Percentiles rank a stretch among this genome's conserved stretches.
Evolutionary conservation across 371 early-diverging fungal species (phyloP).

Genomic region (Syncephalis plumigaleata): DNA sequence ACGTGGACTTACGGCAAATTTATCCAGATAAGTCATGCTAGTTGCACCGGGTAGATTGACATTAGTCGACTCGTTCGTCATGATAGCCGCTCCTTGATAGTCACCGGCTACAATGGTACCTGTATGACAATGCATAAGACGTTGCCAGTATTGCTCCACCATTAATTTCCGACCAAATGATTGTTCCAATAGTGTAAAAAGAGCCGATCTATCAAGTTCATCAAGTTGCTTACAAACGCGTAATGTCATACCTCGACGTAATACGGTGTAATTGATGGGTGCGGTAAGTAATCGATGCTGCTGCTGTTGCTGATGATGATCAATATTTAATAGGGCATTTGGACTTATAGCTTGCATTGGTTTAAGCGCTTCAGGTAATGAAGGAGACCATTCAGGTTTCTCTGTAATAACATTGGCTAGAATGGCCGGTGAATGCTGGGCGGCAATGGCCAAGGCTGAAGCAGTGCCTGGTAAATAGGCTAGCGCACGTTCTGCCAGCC

Average conservation of each 20-base stretch:
- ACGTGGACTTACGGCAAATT: conserved; percentile 76
- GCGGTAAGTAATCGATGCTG: too few species aligned
- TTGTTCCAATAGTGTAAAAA: conserved; percentile 45
- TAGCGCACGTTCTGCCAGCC: conserved; percentile 28
- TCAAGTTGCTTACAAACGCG: conserved; percentile 21
- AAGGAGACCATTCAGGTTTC: conserved; percentile 26
- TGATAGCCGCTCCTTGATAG: conserved; percentile 62
- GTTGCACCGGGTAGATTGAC: too few species aligned
- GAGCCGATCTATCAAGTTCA: conserved; percentile 27
- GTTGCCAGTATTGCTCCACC: conserved; percentile 30
- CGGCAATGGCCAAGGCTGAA: conserved; percentile 33
- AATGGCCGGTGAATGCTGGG: conserved; percentile 16
- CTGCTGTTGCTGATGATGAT: too few species aligned
- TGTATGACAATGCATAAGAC: conserved; percentile 30
- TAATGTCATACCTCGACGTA: conserved; percentile 60
- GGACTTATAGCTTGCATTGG: too few species aligned
- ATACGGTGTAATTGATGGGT: conserved; percentile 37
- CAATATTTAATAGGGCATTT: too few species aligned
- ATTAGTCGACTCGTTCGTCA: conserved; percentile 19
- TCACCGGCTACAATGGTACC: conserved; percentile 74
- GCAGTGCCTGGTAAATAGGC: conserved; percentile 24
- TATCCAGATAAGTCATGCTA: conserved; percentile 53
- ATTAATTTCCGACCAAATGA: conserved; percentile 60
- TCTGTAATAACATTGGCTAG: conserved; percentile 40
- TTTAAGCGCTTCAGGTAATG: conserved; percentile 9